A percentile compares a stretch with the other conserved stretches of the same genome.
These are phyloP conservation scores for Fusarium goolgardi DNA, from an alignment of 2,329 filamentous ascomycete genomes.

Conservation along the genomic window DNA sequence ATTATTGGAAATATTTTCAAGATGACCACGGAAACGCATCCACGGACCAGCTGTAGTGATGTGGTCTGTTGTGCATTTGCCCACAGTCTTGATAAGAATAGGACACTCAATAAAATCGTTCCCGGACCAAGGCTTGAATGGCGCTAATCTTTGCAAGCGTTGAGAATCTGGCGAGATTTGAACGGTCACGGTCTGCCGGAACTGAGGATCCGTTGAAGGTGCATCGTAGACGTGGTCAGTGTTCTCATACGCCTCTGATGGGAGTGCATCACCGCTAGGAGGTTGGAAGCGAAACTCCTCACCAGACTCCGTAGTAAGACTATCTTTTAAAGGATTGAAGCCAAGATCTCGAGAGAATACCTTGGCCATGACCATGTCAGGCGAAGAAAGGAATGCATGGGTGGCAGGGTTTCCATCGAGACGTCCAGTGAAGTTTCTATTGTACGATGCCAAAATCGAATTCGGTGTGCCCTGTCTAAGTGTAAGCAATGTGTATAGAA, in stretches of 20 bases:
- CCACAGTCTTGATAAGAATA: slow-evolving; percentile 51
- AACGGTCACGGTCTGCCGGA: slow-evolving; percentile 26
- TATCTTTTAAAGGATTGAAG: slow-evolving; percentile 45
- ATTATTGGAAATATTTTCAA: slow-evolving; percentile 55
- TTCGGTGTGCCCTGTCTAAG: neutral
- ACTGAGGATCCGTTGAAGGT: slow-evolving; percentile 45
- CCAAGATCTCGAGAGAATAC: slow-evolving; percentile 16
- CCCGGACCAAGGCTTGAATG: slow-evolving; percentile 12
- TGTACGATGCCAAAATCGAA: slow-evolving; percentile 78
- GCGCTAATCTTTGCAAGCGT: neutral
- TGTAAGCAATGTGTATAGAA: neutral
- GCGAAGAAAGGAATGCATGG: slow-evolving; percentile 81
- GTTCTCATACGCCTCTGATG: slow-evolving; percentile 66
- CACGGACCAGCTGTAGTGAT: slow-evolving; percentile 54
- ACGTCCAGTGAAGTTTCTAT: slow-evolving; percentile 96
- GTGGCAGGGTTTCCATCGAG: slow-evolving; percentile 97
- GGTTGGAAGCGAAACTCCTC: slow-evolving; percentile 85
- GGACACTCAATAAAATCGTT: slow-evolving; percentile 27
- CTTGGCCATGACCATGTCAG: slow-evolving; percentile 18
- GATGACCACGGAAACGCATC: slow-evolving; percentile 55
- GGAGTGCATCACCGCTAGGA: slow-evolving; percentile 75
- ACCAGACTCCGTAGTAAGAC: slow-evolving; percentile 5
- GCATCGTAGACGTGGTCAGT: slow-evolving; percentile 24
- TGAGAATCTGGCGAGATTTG: slow-evolving; percentile 39
- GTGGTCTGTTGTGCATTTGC: slow-evolving; percentile 56